Conservation (phyloP, 257 asterid genomes). For the Catharanthus roseus region DNA sequence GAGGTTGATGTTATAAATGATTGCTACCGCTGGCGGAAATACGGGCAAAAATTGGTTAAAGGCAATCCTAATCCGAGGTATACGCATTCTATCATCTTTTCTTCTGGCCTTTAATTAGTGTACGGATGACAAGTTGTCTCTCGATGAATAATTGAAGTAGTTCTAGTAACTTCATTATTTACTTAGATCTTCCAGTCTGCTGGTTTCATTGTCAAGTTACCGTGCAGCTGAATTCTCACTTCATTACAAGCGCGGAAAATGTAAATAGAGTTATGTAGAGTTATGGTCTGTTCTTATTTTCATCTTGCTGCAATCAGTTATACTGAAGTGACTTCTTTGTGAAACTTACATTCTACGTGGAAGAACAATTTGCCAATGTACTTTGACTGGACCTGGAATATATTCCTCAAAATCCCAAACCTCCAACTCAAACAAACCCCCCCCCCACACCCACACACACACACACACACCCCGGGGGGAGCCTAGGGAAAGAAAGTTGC, state of each 20-base stretch:
- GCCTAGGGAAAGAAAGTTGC: too few relatives aligned
- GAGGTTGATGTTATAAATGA: slow-evolving; percentile 76
- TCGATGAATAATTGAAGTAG: not conserved
- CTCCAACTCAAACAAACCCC: not conserved
- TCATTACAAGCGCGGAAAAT: not conserved
- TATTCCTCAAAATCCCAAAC: not conserved
- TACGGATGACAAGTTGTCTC: not conserved
- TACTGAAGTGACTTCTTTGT: not conserved
- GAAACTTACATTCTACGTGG: not conserved
- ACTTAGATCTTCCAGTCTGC: not conserved
- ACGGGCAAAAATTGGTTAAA: slow-evolving; percentile 91
- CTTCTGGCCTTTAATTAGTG: not conserved
- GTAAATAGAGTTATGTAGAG: slow-evolving; percentile 7
- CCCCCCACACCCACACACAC: too few relatives aligned
- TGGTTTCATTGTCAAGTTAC: not conserved
- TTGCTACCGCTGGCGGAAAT: slow-evolving; percentile 97
- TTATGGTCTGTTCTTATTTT: not conserved
- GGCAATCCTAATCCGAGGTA: slow-evolving; percentile 98
- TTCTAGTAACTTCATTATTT: not conserved
- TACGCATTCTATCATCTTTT: not conserved
- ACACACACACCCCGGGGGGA: too few relatives aligned
- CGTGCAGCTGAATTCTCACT: not conserved
- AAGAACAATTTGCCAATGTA: not conserved
- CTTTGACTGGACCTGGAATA: not conserved
- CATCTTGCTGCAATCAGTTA: not conserved